These are phyloP conservation scores for Ascochyta fabae DNA, from an alignment of 2,329 filamentous ascomycete genomes.

Conservation along the genomic window DNA sequence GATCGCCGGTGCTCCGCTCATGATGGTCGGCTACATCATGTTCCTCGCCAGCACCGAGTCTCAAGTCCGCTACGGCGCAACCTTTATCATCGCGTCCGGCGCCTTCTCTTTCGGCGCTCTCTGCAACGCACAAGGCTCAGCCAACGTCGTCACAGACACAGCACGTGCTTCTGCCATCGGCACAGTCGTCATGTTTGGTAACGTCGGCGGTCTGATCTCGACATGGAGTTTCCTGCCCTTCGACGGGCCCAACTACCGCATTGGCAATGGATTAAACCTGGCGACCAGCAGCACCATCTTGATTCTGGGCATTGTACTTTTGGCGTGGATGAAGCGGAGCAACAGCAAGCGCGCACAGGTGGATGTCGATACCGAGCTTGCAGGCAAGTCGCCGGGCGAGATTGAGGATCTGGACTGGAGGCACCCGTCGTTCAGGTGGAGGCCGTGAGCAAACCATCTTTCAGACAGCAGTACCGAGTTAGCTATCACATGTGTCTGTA, in stretches of 20 bases:
- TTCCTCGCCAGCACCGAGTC: constrained; percentile 63
- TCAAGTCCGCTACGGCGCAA: constrained; percentile 69
- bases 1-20: constrained; percentile 64
- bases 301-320: constrained; percentile 56
- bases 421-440: constrained; percentile 71
- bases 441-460: constrained; percentile 39
- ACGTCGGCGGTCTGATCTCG: constrained; percentile 71
- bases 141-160: constrained; percentile 75
- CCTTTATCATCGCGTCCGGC: constrained; percentile 71
- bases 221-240: constrained; percentile 70
- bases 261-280: constrained; percentile 74
- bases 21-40: constrained; percentile 73
- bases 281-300: constrained; percentile 66
- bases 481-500: no score
- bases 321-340: constrained; percentile 68
- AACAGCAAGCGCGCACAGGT: constrained; percentile 65
- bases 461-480: no score
- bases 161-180: constrained; percentile 71
- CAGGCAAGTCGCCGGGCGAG: constrained; percentile 51
- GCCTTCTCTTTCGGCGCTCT: constrained; percentile 70
- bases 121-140: constrained; percentile 70
- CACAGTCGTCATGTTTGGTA: constrained; percentile 73
- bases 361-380: constrained; percentile 63
- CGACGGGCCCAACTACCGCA: constrained; percentile 70
- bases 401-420: constrained; percentile 48